Evolutionary conservation across 2,329 filamentous ascomycete genomes (phyloP).

Genomic region (Calcarisporium arbuscula): DNA sequence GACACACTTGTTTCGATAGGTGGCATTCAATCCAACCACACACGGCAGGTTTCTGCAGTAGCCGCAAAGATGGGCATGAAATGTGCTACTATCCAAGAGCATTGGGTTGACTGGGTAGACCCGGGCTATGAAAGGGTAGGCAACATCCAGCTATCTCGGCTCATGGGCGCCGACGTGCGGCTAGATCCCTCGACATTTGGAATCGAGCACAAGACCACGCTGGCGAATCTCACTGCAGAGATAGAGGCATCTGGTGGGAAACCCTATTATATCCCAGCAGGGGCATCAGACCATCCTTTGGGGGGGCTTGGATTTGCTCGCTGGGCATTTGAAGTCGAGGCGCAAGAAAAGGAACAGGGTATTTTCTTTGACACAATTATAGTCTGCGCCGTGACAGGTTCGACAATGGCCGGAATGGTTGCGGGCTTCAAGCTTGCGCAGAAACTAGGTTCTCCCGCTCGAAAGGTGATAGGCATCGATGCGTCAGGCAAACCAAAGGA

Average conservation of each 20-base stretch:
- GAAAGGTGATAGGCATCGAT: constrained; percentile 62
- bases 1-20: constrained; percentile 62
- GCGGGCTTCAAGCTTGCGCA: constrained; percentile 64
- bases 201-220: constrained; percentile 61
- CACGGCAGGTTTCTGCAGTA: constrained; percentile 58
- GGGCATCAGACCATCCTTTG: constrained; percentile 63
- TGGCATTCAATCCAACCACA: constrained; percentile 66
- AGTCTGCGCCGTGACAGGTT: constrained; percentile 66
- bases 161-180: constrained; percentile 60
- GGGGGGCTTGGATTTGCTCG: constrained; percentile 65
- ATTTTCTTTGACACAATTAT: constrained; percentile 62
- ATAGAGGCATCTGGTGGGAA: constrained; percentile 46
- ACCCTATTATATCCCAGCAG: constrained; percentile 67
- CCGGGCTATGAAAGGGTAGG: constrained; percentile 57
- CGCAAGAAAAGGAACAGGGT: constrained; percentile 55
- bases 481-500: constrained; percentile 36
- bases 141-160: constrained; percentile 63
- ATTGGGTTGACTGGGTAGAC: constrained; percentile 60
- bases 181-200: constrained; percentile 57
- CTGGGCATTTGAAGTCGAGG: constrained; percentile 63
- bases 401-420: constrained; percentile 65
- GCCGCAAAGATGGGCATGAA: constrained; percentile 52
- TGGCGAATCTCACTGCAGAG: constrained; percentile 47
- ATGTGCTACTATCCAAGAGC: constrained; percentile 51
- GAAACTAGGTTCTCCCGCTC: constrained; percentile 34